Percentiles rank a stretch among this genome's conserved stretches.
Conservation (phyloP, 73 alveolate genomes). For the Paramecium sexaurelia region DNA sequence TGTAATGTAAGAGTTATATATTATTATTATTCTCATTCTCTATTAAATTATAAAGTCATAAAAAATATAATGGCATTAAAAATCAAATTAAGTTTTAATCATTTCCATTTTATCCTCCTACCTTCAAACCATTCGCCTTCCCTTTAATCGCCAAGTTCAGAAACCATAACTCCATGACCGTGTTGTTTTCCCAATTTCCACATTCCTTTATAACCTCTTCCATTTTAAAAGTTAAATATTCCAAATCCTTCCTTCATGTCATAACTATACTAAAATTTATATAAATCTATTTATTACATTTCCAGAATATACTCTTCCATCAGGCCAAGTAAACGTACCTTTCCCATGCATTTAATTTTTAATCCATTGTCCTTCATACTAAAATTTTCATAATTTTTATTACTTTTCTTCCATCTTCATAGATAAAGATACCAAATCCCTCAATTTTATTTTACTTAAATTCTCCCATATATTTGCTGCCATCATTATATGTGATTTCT, state of each 20-base stretch:
- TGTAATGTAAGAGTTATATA: too few relatives aligned
- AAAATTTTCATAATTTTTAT: neutral
- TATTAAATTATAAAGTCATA: too few relatives aligned
- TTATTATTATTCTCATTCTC: too few relatives aligned
- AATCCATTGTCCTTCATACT: conserved; percentile 77
- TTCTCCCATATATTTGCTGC: conserved; percentile 72
- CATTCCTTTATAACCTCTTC: conserved; percentile 12
- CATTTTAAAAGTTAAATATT: neutral
- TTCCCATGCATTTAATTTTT: conserved; percentile 74
- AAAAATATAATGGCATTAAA: too few relatives aligned
- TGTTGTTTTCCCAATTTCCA: conserved; percentile 59
- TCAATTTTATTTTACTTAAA: conserved; percentile 69
- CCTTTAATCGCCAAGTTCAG: neutral
- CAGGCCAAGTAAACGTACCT: conserved; percentile 74
- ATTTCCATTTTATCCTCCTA: conserved; percentile 51
- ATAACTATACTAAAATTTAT: neutral
- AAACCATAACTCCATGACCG: conserved; percentile 49
- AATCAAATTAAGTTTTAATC: neutral
- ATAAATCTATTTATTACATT: neutral
- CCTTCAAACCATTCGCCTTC: conserved; percentile 62
- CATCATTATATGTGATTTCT: conserved; percentile 66
- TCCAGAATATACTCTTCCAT: conserved; percentile 71
- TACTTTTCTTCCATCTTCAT: conserved; percentile 76
- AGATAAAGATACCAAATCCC: conserved; percentile 74
- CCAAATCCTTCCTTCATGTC: conserved; percentile 44